Conservation (phyloP, 176 grass and related monocot genomes). For the Calamus simplicifolius region DNA sequence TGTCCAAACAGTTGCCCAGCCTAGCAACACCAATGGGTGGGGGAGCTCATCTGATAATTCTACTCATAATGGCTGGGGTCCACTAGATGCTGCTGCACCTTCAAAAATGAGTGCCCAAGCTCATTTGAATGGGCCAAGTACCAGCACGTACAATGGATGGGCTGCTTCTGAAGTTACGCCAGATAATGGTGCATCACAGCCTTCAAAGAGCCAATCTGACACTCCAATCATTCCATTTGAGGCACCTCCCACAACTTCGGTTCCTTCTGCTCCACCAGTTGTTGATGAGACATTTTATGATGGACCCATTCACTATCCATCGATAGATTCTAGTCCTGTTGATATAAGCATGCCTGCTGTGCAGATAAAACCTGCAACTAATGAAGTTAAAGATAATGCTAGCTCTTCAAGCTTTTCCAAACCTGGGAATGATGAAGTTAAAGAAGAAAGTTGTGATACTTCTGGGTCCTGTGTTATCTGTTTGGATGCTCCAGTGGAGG, state of each 20-base stretch:
- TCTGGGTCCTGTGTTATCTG: conserved; percentile 75
- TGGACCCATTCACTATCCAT: conserved; percentile 63
- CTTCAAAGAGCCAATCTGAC: conserved; percentile 10
- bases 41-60: conserved; percentile 30
- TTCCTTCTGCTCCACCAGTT: conserved; percentile 72
- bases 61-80: conserved; percentile 60
- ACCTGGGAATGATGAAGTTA: not conserved
- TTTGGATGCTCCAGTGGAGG: conserved; percentile 83
- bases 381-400: conserved; percentile 13
- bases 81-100: conserved; percentile 7
- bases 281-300: conserved; percentile 46
- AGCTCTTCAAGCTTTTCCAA: not conserved
- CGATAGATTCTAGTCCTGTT: conserved; percentile 59
- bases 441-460: not conserved
- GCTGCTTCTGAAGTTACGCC: conserved; percentile 41
- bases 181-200: conserved; percentile 22
- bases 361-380: conserved; percentile 14
- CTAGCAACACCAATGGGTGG: conserved; percentile 39
- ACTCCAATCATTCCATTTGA: conserved; percentile 15
- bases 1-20: conserved; percentile 33
- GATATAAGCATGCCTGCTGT: conserved; percentile 22
- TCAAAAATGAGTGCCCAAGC: conserved; percentile 32
- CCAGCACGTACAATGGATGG: conserved; percentile 59
- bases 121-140: conserved; percentile 32
- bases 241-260: conserved; percentile 16